These are phyloP conservation scores for Rhodotorula sp. DNA, from an alignment of 1,284 basidiomycete species.

Conservation along the genomic window DNA sequence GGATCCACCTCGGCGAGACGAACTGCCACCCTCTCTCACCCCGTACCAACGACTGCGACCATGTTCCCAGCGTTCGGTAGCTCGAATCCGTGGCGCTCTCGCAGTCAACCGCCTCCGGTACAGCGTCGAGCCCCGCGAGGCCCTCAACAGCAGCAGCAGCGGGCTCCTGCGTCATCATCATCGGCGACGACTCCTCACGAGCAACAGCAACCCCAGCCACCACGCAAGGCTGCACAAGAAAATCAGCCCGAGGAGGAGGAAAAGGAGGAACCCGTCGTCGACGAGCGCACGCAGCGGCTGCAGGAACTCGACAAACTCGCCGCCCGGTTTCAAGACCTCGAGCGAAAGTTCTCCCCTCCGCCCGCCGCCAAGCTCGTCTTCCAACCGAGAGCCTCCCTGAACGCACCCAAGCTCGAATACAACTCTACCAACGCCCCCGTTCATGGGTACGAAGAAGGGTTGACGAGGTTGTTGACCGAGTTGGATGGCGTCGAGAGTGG, in stretches of 20 bases:
- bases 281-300: conserved; percentile 7
- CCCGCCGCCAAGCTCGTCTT: background rate
- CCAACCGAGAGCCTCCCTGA: background rate
- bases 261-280: background rate
- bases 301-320: background rate
- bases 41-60: background rate
- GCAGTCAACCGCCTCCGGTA: background rate
- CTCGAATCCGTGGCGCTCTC: conserved; percentile 14
- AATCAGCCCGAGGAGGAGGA: background rate
- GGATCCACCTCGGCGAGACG: background rate
- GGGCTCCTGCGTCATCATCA: conserved; percentile 1
- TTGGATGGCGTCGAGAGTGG: conserved; percentile 66
- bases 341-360: conserved; percentile 4
- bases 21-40: background rate
- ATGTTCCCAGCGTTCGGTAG: background rate
- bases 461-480: conserved; percentile 62
- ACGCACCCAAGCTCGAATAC: conserved; percentile 52
- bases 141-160: background rate
- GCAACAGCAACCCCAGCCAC: background rate
- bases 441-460: conserved; percentile 60
- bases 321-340: conserved; percentile 3
- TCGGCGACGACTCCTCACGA: background rate
- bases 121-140: background rate
- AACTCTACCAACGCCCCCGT: conserved; percentile 59
- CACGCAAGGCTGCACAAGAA: background rate